Percentiles rank a stretch among this genome's conserved stretches.
Evolutionary conservation across 163 green algal genomes (phyloP).

Genomic region (Volvox carteri): DNA sequence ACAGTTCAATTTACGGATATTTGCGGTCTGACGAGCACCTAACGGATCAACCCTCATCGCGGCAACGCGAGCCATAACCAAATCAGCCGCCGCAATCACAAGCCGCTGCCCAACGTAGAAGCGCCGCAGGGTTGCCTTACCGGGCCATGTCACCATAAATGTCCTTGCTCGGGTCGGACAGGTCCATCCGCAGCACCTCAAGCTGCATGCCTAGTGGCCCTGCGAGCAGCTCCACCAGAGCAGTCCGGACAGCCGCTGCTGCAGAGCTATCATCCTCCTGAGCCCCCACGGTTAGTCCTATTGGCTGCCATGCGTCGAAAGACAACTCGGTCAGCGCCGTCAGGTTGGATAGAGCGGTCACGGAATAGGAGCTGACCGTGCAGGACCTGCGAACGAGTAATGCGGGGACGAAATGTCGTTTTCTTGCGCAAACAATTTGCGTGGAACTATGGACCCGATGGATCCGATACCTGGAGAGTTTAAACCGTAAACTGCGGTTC

Average conservation of each 20-base stretch:
- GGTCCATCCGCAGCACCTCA: conserved; percentile 19
- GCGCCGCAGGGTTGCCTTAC: no score
- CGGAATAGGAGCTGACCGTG: conserved; percentile 9
- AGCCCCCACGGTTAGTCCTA: not conserved
- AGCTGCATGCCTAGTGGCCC: conserved; percentile 23
- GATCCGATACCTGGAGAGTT: no score
- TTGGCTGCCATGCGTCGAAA: not conserved
- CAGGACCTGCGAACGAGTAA: conserved; percentile 3
- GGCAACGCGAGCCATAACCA: no score
- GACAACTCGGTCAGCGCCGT: conserved; percentile 19
- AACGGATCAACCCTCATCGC: no score
- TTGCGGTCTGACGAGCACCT: no score
- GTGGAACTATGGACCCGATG: no score
- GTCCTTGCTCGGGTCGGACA: conserved; percentile 3
- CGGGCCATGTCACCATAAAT: conserved; percentile 5
- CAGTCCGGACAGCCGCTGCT: not conserved
- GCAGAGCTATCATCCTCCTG: not conserved
- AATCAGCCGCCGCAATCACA: no score
- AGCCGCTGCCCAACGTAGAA: no score
- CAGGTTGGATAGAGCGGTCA: conserved; percentile 1
- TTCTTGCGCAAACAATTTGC: no score
- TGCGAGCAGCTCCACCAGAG: not conserved
- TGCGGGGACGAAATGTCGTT: no score
- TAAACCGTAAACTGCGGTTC: no score
- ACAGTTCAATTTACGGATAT: no score